Evolutionary conservation across 2,329 filamentous ascomycete genomes (phyloP).

Genomic region (Xenosphaeropsis pyriputrescens): DNA sequence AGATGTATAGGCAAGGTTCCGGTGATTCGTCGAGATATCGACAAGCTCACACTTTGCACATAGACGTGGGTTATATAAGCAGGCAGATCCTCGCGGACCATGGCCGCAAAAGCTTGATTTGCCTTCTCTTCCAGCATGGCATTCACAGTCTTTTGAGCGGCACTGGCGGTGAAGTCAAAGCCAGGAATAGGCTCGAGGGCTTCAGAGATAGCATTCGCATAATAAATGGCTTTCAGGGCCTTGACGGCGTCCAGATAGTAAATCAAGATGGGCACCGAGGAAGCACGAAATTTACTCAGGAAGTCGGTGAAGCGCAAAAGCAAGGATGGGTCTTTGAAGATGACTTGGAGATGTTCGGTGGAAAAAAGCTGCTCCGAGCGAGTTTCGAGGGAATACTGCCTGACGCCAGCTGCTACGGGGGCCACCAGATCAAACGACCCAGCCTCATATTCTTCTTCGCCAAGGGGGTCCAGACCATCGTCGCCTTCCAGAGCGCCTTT

Average conservation of each 20-base stretch:
- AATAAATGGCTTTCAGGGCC: slow-evolving; percentile 54
- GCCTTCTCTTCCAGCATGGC: slow-evolving; percentile 45
- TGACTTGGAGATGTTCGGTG: slow-evolving; percentile 44
- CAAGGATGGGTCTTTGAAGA: slow-evolving; percentile 48
- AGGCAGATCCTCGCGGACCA: slow-evolving; percentile 55
- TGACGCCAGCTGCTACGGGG: slow-evolving; percentile 19
- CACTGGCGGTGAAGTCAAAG: slow-evolving; percentile 36
- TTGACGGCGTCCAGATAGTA: slow-evolving; percentile 63
- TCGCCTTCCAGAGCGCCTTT: slow-evolving; percentile 22
- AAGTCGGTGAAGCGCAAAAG: slow-evolving; percentile 55
- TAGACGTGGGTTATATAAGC: slow-evolving; percentile 58
- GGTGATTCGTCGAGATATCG: slow-evolving; percentile 52
- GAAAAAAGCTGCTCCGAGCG: slow-evolving; percentile 53
- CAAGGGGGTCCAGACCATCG: slow-evolving; percentile 31
- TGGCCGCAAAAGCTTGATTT: slow-evolving; percentile 44
- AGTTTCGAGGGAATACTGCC: slow-evolving; percentile 42
- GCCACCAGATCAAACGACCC: slow-evolving; percentile 36
- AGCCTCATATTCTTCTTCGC: slow-evolving; percentile 32
- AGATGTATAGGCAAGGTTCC: slow-evolving; percentile 50
- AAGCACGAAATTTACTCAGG: slow-evolving; percentile 40
- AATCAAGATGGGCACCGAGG: slow-evolving; percentile 49
- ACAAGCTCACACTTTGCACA: slow-evolving; percentile 53
- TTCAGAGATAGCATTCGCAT: slow-evolving; percentile 53
- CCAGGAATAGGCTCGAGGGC: slow-evolving; percentile 40
- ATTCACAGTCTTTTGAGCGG: slow-evolving; percentile 38